phyloP scores from a whole-genome alignment of 371 early-diverging fungal species.

The Mortierella sp. region DNA sequence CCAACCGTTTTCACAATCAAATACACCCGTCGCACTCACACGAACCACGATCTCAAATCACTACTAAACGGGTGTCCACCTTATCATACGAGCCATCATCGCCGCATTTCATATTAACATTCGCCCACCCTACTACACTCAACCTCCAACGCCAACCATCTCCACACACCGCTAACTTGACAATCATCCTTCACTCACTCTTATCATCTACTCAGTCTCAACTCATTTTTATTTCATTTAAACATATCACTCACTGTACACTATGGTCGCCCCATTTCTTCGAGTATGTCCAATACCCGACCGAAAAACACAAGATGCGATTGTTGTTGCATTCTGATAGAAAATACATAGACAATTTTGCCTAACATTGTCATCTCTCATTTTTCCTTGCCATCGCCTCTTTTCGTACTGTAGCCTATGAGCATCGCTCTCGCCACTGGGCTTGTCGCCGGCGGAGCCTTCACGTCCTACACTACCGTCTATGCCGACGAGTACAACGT shows the following conservation, averaged over 20 bases:
- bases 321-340: neutral
- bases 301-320: neutral
- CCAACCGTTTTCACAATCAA: too few species aligned
- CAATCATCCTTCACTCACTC: neutral
- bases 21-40: neutral
- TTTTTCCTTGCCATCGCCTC: too few species aligned
- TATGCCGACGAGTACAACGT: conserved; percentile 49
- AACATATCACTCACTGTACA: neutral
- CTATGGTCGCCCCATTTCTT: neutral
- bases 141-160: neutral
- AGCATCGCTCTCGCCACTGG: conserved; percentile 39
- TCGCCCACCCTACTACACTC: neutral
- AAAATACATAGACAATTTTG: neutral
- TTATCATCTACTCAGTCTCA: neutral
- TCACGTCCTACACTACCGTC: conserved; percentile 36
- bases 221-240: too few species aligned
- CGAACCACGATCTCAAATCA: too few species aligned
- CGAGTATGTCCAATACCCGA: neutral
- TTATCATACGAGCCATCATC: neutral
- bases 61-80: too few species aligned
- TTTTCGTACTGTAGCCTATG: conserved; percentile 31
- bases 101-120: neutral
- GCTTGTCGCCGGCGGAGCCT: conserved; percentile 41
- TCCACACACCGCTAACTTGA: neutral
- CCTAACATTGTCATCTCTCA: neutral